Percentiles rank a stretch among this genome's conserved stretches.
These are phyloP conservation scores for Tetrahymena borealis DNA, from an alignment of 73 alveolate species.

Conservation along the genomic window DNA sequence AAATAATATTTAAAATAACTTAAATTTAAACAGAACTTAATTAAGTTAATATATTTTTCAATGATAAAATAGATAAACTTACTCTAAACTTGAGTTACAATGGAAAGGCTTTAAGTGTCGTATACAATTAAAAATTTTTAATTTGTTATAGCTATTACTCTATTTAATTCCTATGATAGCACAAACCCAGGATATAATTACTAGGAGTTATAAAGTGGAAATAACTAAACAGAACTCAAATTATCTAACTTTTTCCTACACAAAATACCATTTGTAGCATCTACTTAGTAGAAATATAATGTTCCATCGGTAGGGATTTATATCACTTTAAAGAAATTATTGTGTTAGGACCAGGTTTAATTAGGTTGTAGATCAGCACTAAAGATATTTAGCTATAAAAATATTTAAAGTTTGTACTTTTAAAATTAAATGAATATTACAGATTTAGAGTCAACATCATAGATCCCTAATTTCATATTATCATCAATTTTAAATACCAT, in stretches of 20 bases:
- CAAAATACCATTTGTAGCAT: neutral
- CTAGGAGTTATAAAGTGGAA: neutral
- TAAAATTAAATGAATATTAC: neutral
- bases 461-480: neutral
- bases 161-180: neutral
- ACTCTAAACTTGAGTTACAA: too few relatives aligned
- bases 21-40: too few relatives aligned
- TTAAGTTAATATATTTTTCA: too few relatives aligned
- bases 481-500: neutral
- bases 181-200: neutral
- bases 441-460: neutral
- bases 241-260: neutral
- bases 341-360: neutral
- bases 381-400: neutral
- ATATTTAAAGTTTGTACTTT: too few relatives aligned
- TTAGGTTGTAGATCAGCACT: neutral
- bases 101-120: too few relatives aligned
- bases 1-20: too few relatives aligned
- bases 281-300: too few relatives aligned
- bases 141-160: neutral
- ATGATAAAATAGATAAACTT: too few relatives aligned
- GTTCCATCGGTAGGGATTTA: neutral
- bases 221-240: neutral
- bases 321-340: too few relatives aligned
- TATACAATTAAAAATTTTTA: neutral